Base-by-base conservation (phyloP, 805 yeast species). In the Kazachstania martiniae region DNA sequence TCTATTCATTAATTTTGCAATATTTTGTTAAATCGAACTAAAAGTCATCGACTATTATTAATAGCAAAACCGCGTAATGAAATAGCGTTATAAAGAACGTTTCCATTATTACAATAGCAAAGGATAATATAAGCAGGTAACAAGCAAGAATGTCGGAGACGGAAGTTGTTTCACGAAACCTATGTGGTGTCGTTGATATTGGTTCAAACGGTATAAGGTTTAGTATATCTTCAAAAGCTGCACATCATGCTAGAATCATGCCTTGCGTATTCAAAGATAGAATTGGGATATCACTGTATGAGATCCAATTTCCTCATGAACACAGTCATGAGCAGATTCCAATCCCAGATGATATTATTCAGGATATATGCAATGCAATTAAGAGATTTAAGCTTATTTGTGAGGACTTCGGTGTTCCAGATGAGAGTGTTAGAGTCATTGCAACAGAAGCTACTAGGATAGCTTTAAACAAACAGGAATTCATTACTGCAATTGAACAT, bases 221-320 rank as follows among this genome's bases (percentile, higher is more conserved):
- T 47, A 72, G 82, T 26, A 77, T 80, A 25, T 73, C 84, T 12
- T 77, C 85, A 2, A 65, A 71, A 30, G 77, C 80, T 3, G 63
- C 78, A 1, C 76, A 70, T 39, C 81, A 77, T 51, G 83, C 84
- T 1, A 64, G 91, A 39, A 74, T 77, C 4, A 71, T 81, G 70
- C 89, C 91, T 1, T 76, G 84, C 49, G 74, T 79, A 8, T 80
- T 74, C 56, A 82, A 79, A 40, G 89, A 80, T 43, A 58, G 86
- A 29, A 66, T 79, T 3, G 81, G 82, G 2, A 73, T 80, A 9
- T 74, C 86, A 0, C 53, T 80, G 13, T 77, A 72, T 47, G 84
- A 77, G 38, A 74, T 70, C 0, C 80, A 75, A 44, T 63, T 61
- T 50, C 36, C 67, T 5, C 41, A 59, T 37, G 42, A 62, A 38